Conservation (phyloP, 2,329 filamentous ascomycete species). For the Fusarium proliferatum region DNA sequence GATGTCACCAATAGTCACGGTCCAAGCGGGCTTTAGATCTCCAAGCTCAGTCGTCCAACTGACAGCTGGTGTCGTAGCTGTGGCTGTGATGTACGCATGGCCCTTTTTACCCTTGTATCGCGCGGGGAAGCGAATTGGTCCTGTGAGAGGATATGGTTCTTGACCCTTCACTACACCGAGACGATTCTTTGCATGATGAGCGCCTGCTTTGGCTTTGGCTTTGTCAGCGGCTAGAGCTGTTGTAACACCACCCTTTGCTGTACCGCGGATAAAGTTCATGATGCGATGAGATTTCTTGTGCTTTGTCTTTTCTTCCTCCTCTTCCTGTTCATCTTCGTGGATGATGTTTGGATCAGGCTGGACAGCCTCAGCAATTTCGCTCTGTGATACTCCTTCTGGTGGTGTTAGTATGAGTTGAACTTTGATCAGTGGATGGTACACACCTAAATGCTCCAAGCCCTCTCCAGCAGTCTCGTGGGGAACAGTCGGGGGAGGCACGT, state of each 20-base stretch:
- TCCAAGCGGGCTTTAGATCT: slow-evolving; percentile 72
- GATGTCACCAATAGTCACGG: slow-evolving; percentile 76
- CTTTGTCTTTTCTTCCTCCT: slow-evolving; percentile 60
- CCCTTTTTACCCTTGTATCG: slow-evolving; percentile 78
- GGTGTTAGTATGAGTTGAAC: slow-evolving; percentile 30
- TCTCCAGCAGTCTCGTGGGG: slow-evolving; percentile 59
- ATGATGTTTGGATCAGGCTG: slow-evolving; percentile 54
- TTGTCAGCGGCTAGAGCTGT: slow-evolving; percentile 78
- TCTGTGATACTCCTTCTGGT: slow-evolving; percentile 62
- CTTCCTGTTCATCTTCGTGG: slow-evolving; percentile 53
- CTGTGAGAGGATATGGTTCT: slow-evolving; percentile 58
- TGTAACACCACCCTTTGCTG: slow-evolving; percentile 77
- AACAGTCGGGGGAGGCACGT: slow-evolving; percentile 50
- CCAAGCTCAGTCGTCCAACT: slow-evolving; percentile 69
- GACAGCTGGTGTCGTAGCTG: slow-evolving; percentile 74
- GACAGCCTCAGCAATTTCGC: slow-evolving; percentile 75
- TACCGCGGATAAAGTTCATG: slow-evolving; percentile 73
- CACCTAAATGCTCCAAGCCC: slow-evolving; percentile 51
- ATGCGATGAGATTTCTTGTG: slow-evolving; percentile 59
- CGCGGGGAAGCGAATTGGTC: slow-evolving; percentile 81
- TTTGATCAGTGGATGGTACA: slow-evolving; percentile 1
- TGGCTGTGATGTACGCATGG: slow-evolving; percentile 75
- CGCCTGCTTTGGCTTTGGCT: slow-evolving; percentile 70
- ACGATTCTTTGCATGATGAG: slow-evolving; percentile 73
- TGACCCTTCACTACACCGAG: slow-evolving; percentile 72